Conservation (phyloP, 176 grass and related monocot species). For the Oryza brachyantha region DNA sequence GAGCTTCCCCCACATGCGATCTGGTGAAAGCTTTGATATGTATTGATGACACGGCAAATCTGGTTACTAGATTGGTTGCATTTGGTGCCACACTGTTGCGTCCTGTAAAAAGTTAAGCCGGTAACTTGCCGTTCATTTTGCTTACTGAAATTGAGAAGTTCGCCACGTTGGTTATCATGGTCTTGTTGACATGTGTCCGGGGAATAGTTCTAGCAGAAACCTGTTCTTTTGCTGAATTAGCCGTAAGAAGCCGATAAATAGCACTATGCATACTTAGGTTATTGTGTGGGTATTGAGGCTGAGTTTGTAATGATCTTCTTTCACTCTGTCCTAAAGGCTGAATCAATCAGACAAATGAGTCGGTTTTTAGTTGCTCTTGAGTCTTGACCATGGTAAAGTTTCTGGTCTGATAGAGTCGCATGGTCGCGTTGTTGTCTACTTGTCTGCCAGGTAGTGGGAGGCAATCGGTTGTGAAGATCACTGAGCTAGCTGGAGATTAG, state of each 20-base stretch:
- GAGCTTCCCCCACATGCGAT: conserved; percentile 48
- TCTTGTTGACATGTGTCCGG: conserved; percentile 15
- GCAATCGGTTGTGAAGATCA: conserved; percentile 93
- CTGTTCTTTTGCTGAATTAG: conserved; percentile 25
- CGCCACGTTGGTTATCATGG: not conserved
- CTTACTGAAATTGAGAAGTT: conserved; percentile 21
- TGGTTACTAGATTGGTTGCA: not conserved
- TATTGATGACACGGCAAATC: conserved; percentile 46
- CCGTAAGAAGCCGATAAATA: not conserved
- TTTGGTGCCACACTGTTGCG: not conserved
- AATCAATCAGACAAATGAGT: conserved; percentile 86
- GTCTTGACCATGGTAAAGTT: conserved; percentile 60
- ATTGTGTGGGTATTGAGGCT: not conserved
- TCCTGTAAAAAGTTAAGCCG: conserved; percentile 30
- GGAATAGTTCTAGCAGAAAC: conserved; percentile 7
- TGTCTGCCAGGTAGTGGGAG: conserved; percentile 87
- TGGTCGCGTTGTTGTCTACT: conserved; percentile 81
- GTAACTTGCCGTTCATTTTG: not conserved
- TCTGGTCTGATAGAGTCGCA: conserved; percentile 82
- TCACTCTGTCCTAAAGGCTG: conserved; percentile 49
- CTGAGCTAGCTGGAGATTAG: conserved; percentile 93
- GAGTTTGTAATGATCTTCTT: not conserved
- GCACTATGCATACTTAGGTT: not conserved
- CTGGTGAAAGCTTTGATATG: conserved; percentile 71
- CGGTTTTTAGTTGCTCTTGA: conserved; percentile 96